A percentile compares a stretch with the other conserved stretches of the same genome.
phyloP scores from a whole-genome alignment of 2,329 filamentous ascomycete genomes.

The Nemania sp. region DNA sequence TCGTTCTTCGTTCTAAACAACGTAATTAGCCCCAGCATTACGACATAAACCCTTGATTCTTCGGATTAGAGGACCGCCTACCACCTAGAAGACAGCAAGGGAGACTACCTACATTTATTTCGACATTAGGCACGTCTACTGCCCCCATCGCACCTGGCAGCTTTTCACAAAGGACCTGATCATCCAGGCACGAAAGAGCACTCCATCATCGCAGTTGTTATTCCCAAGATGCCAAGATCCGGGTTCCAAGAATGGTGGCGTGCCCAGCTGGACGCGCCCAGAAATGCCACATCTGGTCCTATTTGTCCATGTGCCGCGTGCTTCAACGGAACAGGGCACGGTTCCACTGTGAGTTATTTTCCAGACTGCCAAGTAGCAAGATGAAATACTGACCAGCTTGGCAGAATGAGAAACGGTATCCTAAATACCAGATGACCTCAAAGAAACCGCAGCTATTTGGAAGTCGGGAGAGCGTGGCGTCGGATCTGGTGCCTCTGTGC shows the following conservation, averaged over 20 bases:
- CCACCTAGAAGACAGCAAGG: background rate
- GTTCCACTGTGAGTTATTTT: conserved; percentile 39
- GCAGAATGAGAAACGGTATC: conserved; percentile 22
- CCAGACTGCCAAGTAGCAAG: background rate
- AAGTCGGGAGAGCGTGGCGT: conserved; percentile 45
- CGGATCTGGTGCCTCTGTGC: conserved; percentile 46
- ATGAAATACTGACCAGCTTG: conserved; percentile 28
- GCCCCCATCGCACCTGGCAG: background rate
- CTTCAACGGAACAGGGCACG: conserved; percentile 44
- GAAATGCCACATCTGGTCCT: conserved; percentile 32
- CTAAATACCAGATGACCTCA: conserved; percentile 16
- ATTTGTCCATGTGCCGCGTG: conserved; percentile 48
- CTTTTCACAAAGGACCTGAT: background rate
- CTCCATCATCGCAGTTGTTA: background rate
- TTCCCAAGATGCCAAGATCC: conserved; percentile 38
- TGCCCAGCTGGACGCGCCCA: conserved; percentile 42
- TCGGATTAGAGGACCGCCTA: background rate
- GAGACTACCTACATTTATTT: conserved; percentile 2
- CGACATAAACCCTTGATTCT: conserved; percentile 10
- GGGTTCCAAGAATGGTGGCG: conserved; percentile 46
- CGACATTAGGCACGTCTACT: background rate
- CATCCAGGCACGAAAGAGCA: conserved; percentile 7
- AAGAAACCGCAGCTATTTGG: conserved; percentile 23
- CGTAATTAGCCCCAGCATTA: background rate
- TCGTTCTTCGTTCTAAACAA: conserved; percentile 5